Conservation (phyloP, 1,139 yeast genomes). For the Candida sojae region DNA sequence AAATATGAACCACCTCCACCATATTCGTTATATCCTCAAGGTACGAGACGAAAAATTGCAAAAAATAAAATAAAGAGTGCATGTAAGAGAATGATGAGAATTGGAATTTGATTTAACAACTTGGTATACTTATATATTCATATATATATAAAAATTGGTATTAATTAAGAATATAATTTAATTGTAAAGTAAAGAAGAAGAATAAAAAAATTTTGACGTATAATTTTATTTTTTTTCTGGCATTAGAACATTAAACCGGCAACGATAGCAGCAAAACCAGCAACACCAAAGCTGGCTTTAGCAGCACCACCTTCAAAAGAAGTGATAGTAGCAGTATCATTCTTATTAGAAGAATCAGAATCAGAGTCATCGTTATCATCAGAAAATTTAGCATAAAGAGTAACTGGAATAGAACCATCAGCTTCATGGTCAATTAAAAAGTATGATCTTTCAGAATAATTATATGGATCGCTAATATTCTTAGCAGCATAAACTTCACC, state of each 20-base stretch:
- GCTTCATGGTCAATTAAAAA: slow-evolving; percentile 23
- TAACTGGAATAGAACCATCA: slow-evolving; percentile 20
- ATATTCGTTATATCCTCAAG: not conserved
- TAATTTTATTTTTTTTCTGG: too few species aligned
- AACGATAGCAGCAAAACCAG: slow-evolving; percentile 1
- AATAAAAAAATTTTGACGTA: too few species aligned
- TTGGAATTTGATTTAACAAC: not conserved
- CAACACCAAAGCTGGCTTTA: not conserved
- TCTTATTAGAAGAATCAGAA: slow-evolving; percentile 4
- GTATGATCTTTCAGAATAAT: slow-evolving; percentile 29
- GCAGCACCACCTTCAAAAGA: slow-evolving; percentile 1
- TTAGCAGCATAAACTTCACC: slow-evolving; percentile 43
- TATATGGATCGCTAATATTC: slow-evolving; percentile 45
- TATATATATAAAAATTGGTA: not conserved
- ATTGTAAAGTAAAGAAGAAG: too few species aligned
- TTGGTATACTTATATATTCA: not conserved
- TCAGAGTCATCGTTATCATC: slow-evolving; percentile 3
- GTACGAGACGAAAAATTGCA: not conserved
- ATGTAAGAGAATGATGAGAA: not conserved
- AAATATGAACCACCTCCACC: slow-evolving; percentile 3
- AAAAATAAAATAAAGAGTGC: not conserved
- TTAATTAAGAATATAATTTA: too few species aligned
- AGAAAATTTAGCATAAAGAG: slow-evolving; percentile 14
- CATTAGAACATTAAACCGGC: slow-evolving; percentile 1
- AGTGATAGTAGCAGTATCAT: slow-evolving; percentile 5